phyloP scores from a whole-genome alignment of 129 eudicot genomes.

The Sambucus nigra region DNA sequence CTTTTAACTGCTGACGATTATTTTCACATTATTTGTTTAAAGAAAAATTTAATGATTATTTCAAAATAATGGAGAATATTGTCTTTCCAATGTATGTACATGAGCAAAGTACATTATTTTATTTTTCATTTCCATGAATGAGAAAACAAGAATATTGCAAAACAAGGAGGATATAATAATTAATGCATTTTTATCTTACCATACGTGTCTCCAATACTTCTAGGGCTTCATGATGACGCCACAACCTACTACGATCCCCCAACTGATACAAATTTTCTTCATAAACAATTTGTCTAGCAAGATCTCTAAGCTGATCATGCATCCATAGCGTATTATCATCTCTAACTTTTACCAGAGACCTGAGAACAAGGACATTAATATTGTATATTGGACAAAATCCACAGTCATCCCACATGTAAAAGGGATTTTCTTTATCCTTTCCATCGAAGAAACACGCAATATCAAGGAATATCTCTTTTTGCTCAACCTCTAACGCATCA shows the following conservation, averaged over 20 bases:
- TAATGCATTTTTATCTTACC: background rate
- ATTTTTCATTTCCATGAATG: background rate
- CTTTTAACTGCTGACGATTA: background rate
- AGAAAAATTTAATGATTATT: no score
- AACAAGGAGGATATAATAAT: background rate
- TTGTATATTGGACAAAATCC: slow-evolving; percentile 1
- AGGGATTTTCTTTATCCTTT: background rate
- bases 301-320: slow-evolving; percentile 16
- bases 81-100: no score
- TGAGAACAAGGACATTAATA: background rate
- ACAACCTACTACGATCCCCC: slow-evolving; percentile 10
- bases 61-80: no score
- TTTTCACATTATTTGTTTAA: no score
- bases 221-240: background rate
- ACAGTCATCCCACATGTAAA: slow-evolving; percentile 5
- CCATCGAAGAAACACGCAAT: slow-evolving; percentile 14
- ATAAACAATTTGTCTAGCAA: slow-evolving; percentile 16
- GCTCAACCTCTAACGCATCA: slow-evolving; percentile 10
- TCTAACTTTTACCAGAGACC: slow-evolving; percentile 8
- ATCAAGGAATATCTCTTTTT: slow-evolving; percentile 11
- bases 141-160: background rate
- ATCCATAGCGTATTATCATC: slow-evolving; percentile 6
- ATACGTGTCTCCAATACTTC: background rate
- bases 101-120: background rate
- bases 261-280: background rate